Percentiles rank a stretch among this genome's conserved stretches.
Evolutionary conservation across 352 stramenopile species (phyloP).

Genomic region (Phytophthora litchii): DNA sequence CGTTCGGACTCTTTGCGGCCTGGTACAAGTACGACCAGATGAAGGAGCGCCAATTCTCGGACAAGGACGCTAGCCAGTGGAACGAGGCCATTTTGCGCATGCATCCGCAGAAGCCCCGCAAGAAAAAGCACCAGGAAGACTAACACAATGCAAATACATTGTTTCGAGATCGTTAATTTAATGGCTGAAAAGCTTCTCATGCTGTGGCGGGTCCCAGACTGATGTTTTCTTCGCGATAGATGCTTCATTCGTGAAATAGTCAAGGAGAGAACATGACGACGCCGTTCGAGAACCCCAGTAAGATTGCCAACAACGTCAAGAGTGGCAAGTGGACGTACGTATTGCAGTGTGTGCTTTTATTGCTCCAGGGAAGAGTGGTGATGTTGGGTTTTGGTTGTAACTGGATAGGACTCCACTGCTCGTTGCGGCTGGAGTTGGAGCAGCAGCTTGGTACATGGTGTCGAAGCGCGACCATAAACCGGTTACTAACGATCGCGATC

Average conservation of each 20-base stretch:
- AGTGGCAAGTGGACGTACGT: constrained; percentile 40
- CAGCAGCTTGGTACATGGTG: constrained; percentile 38
- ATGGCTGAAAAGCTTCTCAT: constrained; percentile 3
- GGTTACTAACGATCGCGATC: constrained; percentile 16
- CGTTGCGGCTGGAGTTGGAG: constrained; percentile 34
- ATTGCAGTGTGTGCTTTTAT: not conserved
- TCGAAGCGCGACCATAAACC: constrained; percentile 27
- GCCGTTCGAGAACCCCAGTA: constrained; percentile 37
- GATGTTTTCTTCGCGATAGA: no score
- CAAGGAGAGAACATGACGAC: constrained; percentile 22
- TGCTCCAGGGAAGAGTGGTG: not conserved
- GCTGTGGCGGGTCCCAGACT: constrained; percentile 9
- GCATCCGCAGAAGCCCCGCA: constrained; percentile 35
- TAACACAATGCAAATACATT: constrained; percentile 9
- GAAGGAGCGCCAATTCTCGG: constrained; percentile 63
- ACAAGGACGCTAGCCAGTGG: constrained; percentile 48
- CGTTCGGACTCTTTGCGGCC: constrained; percentile 37
- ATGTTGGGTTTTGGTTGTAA: not conserved
- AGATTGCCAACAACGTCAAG: constrained; percentile 39
- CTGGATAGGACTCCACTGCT: constrained; percentile 25
- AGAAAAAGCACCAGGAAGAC: constrained; percentile 25
- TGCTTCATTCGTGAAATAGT: constrained; percentile 15
- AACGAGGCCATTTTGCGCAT: constrained; percentile 64
- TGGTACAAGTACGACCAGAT: constrained; percentile 69
- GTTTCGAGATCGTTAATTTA: constrained; percentile 7